Conservation (phyloP, 140 eudicot species). For the Anethum foeniculum region DNA sequence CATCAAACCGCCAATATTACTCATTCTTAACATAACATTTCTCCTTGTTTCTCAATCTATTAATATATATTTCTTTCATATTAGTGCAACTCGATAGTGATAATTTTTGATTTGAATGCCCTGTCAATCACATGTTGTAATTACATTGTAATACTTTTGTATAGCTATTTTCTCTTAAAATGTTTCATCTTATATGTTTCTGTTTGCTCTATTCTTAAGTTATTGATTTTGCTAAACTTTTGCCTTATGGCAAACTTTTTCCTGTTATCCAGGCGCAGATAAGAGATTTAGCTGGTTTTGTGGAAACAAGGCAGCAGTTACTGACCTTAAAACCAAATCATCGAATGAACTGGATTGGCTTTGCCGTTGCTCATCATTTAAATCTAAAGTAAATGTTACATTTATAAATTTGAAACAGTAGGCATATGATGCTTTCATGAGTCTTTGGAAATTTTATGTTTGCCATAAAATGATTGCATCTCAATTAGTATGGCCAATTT, state of each 20-base stretch:
- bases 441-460: background rate
- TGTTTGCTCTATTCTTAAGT: background rate
- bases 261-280: slow-evolving; percentile 70
- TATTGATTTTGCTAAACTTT: background rate
- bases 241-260: slow-evolving; percentile 4
- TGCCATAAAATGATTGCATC: background rate
- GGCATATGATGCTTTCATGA: background rate
- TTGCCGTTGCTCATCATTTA: slow-evolving; percentile 92
- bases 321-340: slow-evolving; percentile 92
- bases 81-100: background rate
- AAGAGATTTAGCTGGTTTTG: slow-evolving; percentile 97
- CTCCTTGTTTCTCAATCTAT: background rate
- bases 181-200: background rate
- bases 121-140: background rate
- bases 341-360: slow-evolving; percentile 99
- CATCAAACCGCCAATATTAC: background rate
- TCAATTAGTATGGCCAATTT: background rate
- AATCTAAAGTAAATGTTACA: slow-evolving; percentile 59
- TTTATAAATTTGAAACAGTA: background rate
- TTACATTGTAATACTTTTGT: background rate
- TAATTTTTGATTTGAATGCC: background rate
- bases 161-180: background rate
- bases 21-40: background rate
- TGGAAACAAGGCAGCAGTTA: slow-evolving; percentile 92
- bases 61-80: background rate